phyloP scores from a whole-genome alignment of 2,329 filamentous ascomycete species.

The Talaromyces sp. region DNA sequence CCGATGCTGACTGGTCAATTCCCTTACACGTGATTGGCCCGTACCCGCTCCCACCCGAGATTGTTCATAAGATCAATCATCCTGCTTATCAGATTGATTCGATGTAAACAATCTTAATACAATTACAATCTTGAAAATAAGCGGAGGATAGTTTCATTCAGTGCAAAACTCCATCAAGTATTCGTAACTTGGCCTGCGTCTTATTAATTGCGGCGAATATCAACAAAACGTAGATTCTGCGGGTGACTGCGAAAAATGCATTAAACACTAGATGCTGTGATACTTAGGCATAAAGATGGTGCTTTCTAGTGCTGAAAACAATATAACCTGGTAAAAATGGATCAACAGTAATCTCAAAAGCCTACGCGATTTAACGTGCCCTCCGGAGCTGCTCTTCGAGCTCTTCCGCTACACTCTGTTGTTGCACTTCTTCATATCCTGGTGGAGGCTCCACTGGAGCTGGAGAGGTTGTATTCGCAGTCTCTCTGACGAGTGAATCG shows the following conservation, averaged over 20 bases:
- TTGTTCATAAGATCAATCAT: neutral
- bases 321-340: neutral
- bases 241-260: neutral
- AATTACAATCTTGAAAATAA: neutral
- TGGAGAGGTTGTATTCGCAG: neutral
- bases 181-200: neutral
- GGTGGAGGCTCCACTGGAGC: conserved; percentile 73
- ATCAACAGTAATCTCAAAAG: too few species aligned
- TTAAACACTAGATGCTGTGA: neutral
- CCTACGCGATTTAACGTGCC: conserved; percentile 4
- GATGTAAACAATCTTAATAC: neutral
- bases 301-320: neutral
- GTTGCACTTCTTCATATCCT: conserved; percentile 86
- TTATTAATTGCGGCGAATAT: neutral
- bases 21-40: conserved; percentile 40
- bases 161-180: neutral
- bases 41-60: conserved; percentile 20
- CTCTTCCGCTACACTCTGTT: conserved; percentile 71
- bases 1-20: conserved; percentile 38
- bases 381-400: conserved; percentile 57
- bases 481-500: neutral
- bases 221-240: neutral
- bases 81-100: neutral
- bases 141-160: neutral
- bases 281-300: neutral